Evolutionary conservation across 1,139 yeast genomes (phyloP).

Genomic region (Blastobotrys buckinghamii): DNA sequence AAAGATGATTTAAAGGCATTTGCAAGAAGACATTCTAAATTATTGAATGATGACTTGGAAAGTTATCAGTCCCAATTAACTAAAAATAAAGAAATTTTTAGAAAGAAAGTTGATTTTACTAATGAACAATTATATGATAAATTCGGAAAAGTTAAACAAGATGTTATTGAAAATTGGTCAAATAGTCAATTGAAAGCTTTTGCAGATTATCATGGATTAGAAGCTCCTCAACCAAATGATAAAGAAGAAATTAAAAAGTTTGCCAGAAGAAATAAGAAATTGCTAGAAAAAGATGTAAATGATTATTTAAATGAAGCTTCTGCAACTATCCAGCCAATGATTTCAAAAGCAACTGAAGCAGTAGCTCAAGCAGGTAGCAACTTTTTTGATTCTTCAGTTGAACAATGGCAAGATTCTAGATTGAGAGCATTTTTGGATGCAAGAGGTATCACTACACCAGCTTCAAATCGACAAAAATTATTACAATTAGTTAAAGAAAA

Average conservation of each 20-base stretch:
- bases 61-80: slow-evolving; percentile 17
- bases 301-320: slow-evolving; percentile 19
- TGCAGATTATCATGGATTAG: slow-evolving; percentile 42
- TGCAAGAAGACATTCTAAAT: slow-evolving; percentile 36
- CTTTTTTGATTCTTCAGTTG: slow-evolving; percentile 23
- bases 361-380: slow-evolving; percentile 17
- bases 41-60: slow-evolving; percentile 21
- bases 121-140: slow-evolving; percentile 38
- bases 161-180: slow-evolving; percentile 45
- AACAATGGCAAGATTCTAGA: slow-evolving; percentile 35
- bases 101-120: slow-evolving; percentile 41
- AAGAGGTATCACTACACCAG: slow-evolving; percentile 46
- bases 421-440: slow-evolving; percentile 47
- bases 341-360: slow-evolving; percentile 21
- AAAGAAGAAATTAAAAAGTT: slow-evolving; percentile 35
- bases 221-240: slow-evolving; percentile 34
- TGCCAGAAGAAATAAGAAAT: slow-evolving; percentile 36
- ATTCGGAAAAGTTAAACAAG: slow-evolving; percentile 42
- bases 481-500: slow-evolving; percentile 43
- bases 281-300: slow-evolving; percentile 21
- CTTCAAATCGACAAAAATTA: slow-evolving; percentile 43
- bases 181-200: slow-evolving; percentile 42
- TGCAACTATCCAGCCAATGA: slow-evolving; percentile 21
- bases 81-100: slow-evolving; percentile 37
- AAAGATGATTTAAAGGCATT: slow-evolving; percentile 35